Evolutionary conservation across 768 basidiomycete species (phyloP).

Genomic region (Serendipita sp.): DNA sequence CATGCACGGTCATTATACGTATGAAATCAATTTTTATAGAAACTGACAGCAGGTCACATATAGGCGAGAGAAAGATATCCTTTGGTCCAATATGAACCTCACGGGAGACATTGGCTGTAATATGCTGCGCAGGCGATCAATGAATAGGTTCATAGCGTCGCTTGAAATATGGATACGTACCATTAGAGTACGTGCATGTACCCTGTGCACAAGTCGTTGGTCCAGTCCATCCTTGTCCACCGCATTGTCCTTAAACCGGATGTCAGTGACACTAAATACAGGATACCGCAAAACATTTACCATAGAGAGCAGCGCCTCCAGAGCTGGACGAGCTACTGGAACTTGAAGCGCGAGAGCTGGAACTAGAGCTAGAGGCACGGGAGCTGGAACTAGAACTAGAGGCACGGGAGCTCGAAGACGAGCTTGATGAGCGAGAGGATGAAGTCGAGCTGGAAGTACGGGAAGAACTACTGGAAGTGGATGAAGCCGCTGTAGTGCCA

Average conservation of each 20-base stretch:
- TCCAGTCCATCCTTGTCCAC: background rate
- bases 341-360: too few relatives aligned
- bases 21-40: too few relatives aligned
- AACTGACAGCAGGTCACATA: too few relatives aligned
- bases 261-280: background rate
- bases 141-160: background rate
- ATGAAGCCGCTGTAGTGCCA: slow-evolving; percentile 7
- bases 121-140: background rate
- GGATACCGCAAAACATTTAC: background rate
- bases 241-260: background rate
- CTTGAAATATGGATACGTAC: background rate
- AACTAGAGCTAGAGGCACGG: too few relatives aligned
- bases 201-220: background rate
- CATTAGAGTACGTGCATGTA: background rate
- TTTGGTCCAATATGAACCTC: background rate
- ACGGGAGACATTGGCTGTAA: background rate
- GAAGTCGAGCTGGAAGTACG: too few relatives aligned
- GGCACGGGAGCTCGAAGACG: too few relatives aligned
- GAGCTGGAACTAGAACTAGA: too few relatives aligned
- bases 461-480: background rate
- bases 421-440: too few relatives aligned
- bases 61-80: background rate
- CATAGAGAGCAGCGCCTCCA: too few relatives aligned
- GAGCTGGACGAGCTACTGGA: too few relatives aligned
- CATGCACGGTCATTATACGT: too few relatives aligned